Evolutionary conservation across 2,329 filamentous ascomycete species (phyloP), one percentile per base, ranked within the genome.

Genomic region (Beauveria bassiana): DNA sequence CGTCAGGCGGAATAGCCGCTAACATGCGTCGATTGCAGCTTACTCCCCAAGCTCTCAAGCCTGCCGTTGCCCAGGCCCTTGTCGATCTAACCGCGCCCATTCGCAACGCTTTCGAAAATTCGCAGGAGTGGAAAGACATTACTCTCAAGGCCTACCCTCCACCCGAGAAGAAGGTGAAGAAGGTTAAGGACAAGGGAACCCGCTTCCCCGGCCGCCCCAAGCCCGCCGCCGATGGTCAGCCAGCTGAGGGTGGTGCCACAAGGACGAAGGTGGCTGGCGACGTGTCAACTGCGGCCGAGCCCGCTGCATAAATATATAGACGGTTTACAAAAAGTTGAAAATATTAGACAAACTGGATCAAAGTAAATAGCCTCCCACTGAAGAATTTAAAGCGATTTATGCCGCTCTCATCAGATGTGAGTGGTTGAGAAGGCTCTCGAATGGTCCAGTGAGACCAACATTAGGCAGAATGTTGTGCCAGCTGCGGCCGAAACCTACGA

Each of bases 1-100:
- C 1, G 5, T 2, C 22, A 28, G 5, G 3, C 3, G 26, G 3
- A 22, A 3, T 31, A 1, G 10, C 40, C 1, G 22, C 56, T 59
- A 40, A 60, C 42, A 14, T 28, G 9, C 2, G 9, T 22, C 57
- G 57, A 16, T 50, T 65, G 22, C 40, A 73, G 70, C 82, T 96
- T 64, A 91, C 89, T 1, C 95, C 95, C 0, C 93, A 97, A 78
- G 77, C 89, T 14, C 80, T 98, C 58, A 98, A 99, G 79, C 83
- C 87, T n/a, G 91, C 90, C 12, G 86, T 96, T 6, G 83, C 89
- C 5, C 81, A 85, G 58, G 90, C 86, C 10, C 81, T 99, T 22
- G 86, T 85, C 66, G 80, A 83, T 45, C 82, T 98, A 14, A 80
- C 96, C 62, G 85, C 81, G 2, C 91, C 93, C 1, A 93, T 99